phyloP scores from a whole-genome alignment of 495 filamentous ascomycete genomes.

The Aspergillus diversus region DNA sequence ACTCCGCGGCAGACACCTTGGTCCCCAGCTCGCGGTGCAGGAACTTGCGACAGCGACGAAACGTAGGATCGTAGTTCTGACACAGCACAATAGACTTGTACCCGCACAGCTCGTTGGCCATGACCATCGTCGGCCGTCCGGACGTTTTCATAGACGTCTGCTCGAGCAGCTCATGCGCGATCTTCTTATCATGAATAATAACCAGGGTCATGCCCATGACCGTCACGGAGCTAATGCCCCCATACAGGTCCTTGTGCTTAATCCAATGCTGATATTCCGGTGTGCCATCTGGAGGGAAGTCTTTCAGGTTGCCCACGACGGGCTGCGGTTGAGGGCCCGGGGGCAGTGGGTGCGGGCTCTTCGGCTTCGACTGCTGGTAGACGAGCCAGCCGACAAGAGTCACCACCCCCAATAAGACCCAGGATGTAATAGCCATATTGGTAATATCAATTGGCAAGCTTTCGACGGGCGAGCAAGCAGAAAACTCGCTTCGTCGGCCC shows the following conservation, averaged over 20 bases:
- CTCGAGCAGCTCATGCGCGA: constrained; percentile 49
- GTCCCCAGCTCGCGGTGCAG: constrained; percentile 31
- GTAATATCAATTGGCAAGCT: background rate
- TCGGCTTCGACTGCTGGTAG: background rate
- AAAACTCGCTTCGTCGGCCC: background rate
- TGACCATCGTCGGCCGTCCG: constrained; percentile 28
- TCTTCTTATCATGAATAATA: constrained; percentile 48
- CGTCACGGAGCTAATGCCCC: constrained; percentile 54
- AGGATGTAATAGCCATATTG: background rate
- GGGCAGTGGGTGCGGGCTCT: constrained; percentile 1
- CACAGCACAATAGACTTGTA: constrained; percentile 14
- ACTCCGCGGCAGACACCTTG: constrained; percentile 35
- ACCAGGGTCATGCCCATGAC: constrained; percentile 50
- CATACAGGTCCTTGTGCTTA: constrained; percentile 54
- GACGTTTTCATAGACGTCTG: constrained; percentile 49
- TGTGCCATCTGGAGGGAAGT: constrained; percentile 43
- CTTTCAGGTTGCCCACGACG: constrained; percentile 51
- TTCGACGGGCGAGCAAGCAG: background rate
- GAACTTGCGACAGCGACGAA: constrained; percentile 45
- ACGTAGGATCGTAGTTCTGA: constrained; percentile 36
- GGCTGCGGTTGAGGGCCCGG: constrained; percentile 29
- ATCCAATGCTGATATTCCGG: constrained; percentile 53
- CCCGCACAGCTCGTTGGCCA: constrained; percentile 9
- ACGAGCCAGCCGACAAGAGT: background rate
- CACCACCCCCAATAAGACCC: background rate